Evolutionary conservation across 75 land plant species (phyloP).

Genomic region (Selaginella moellendorffii): DNA sequence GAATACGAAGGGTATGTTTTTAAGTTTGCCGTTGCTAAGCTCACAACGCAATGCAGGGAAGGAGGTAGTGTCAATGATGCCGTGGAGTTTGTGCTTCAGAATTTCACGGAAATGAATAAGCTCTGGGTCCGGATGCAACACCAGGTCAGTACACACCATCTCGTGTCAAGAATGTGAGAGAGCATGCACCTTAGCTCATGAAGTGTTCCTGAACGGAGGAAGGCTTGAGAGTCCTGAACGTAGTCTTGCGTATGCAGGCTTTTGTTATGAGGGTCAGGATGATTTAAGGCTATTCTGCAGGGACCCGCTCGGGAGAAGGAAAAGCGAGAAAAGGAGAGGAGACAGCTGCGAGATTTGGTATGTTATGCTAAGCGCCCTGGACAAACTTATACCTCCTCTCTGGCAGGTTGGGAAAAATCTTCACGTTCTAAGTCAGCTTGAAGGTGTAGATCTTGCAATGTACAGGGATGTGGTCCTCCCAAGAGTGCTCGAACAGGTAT

Average conservation of each 20-base stretch:
- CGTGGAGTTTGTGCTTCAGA: constrained; percentile 92
- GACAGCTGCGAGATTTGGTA: constrained; percentile 98
- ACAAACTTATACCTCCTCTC: too few relatives aligned
- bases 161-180: too few relatives aligned
- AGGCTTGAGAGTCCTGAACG: constrained; percentile 17
- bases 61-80: constrained; percentile 83
- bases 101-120: constrained; percentile 98
- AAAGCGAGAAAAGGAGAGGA: constrained; percentile 90
- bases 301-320: constrained; percentile 92
- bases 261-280: constrained; percentile 37
- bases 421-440: constrained; percentile 92
- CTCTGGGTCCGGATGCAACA: constrained; percentile 98
- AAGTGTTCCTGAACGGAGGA: neutral
- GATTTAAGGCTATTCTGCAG: constrained; percentile 54
- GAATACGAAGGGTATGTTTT: constrained; percentile 87
- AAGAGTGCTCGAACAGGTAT: constrained; percentile 86
- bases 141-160: too few relatives aligned
- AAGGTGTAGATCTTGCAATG: constrained; percentile 94
- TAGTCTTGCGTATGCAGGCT: constrained; percentile 47
- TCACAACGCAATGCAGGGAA: constrained; percentile 31
- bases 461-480: constrained; percentile 89
- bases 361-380: too few relatives aligned
- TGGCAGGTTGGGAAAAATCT: constrained; percentile 91
- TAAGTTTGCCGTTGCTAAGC: too few relatives aligned
- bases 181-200: neutral